Conservation (phyloP, 2,329 filamentous ascomycete genomes). For the Fusarium falciforme region DNA sequence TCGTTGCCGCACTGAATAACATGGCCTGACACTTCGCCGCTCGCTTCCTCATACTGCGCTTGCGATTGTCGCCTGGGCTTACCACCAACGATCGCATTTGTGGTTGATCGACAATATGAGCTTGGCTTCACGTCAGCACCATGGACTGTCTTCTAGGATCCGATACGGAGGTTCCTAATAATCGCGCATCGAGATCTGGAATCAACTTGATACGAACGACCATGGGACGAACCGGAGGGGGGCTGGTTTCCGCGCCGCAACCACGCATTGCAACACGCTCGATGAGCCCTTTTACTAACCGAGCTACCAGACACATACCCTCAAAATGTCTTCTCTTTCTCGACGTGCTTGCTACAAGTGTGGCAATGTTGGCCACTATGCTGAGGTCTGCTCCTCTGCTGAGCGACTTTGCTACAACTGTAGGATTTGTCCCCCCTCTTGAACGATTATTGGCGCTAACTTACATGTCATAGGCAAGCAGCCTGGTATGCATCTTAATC, state of each 20-base stretch:
- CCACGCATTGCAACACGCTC: not conserved
- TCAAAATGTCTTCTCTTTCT: conserved; percentile 80
- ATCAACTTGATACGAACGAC: not conserved
- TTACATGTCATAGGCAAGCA: conserved; percentile 73
- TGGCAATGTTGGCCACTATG: conserved; percentile 84
- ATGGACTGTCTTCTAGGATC: not conserved
- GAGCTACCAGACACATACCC: conserved; percentile 21
- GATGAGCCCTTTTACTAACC: conserved; percentile 15
- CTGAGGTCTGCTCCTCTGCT: conserved; percentile 95
- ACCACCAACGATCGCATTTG: not conserved
- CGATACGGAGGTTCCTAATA: not conserved
- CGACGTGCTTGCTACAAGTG: conserved; percentile 87
- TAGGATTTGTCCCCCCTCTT: conserved; percentile 53
- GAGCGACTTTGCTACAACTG: conserved; percentile 99
- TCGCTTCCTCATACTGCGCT: not conserved
- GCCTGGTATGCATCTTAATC: conserved; percentile 64
- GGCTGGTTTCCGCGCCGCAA: conserved; percentile 2
- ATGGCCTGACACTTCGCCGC: not conserved
- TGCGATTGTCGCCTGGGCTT: not conserved
- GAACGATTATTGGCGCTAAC: conserved; percentile 12
- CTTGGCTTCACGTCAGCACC: not conserved
- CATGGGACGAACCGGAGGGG: not conserved
- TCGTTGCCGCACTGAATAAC: not conserved
- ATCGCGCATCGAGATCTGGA: not conserved
- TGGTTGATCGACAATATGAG: not conserved